Percentiles rank a stretch among this genome's conserved stretches.
These are phyloP conservation scores for Aspergillus udagawae DNA, from an alignment of 2,329 filamentous ascomycete species.

Conservation along the genomic window DNA sequence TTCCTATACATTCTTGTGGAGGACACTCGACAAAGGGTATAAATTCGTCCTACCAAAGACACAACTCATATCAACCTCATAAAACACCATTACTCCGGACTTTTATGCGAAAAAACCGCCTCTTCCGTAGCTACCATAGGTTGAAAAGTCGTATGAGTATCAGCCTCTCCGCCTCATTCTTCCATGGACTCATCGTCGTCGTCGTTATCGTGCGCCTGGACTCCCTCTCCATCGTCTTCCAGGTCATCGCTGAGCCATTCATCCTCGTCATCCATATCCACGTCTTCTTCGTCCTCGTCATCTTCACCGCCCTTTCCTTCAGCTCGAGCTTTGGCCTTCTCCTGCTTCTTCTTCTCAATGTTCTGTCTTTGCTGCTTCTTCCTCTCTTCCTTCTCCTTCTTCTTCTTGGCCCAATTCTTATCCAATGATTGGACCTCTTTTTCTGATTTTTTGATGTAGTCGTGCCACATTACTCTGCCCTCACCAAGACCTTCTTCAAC, in stretches of 20 bases:
- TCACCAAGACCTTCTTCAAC: slow-evolving; percentile 90
- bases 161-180: slow-evolving; percentile 27
- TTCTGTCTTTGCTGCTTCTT: slow-evolving; percentile 84
- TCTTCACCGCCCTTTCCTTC: slow-evolving; percentile 41
- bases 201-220: slow-evolving; percentile 25
- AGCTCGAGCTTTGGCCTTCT: slow-evolving; percentile 48
- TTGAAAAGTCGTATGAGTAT: not conserved
- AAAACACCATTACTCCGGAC: not conserved
- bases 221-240: slow-evolving; percentile 43
- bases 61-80: not conserved
- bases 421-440: slow-evolving; percentile 76
- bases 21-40: slow-evolving; percentile 13
- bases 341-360: slow-evolving; percentile 76
- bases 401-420: slow-evolving; percentile 72
- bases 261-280: slow-evolving; percentile 52
- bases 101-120: not conserved
- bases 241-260: slow-evolving; percentile 52
- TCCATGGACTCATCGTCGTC: slow-evolving; percentile 41
- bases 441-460: slow-evolving; percentile 81
- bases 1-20: not conserved
- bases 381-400: slow-evolving; percentile 76
- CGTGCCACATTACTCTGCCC: slow-evolving; percentile 96
- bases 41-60: slow-evolving; percentile 3
- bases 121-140: not conserved
- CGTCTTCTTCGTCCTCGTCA: slow-evolving; percentile 47